Conservation (phyloP, 768 basidiomycete species). For the Collybiopsis confluens region DNA sequence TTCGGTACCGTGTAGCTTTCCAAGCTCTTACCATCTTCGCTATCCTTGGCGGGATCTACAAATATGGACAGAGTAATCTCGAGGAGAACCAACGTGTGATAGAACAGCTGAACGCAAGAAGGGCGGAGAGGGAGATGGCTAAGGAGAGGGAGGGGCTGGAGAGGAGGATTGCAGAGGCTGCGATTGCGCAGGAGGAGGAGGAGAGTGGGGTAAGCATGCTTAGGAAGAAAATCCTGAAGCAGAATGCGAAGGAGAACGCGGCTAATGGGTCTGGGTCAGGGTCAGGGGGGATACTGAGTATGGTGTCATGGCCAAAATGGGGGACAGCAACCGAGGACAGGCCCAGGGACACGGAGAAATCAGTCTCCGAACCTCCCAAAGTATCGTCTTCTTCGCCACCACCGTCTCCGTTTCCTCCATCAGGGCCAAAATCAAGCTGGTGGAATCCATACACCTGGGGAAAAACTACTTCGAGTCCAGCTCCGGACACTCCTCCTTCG, state of each 20-base stretch:
- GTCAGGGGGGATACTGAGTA: background rate
- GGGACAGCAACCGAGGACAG: background rate
- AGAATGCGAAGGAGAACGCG: conserved; percentile 6
- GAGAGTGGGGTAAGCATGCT: conserved; percentile 4
- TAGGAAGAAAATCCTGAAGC: background rate
- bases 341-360: no score
- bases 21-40: conserved; percentile 55
- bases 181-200: conserved; percentile 10
- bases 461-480: background rate
- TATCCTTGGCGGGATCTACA: conserved; percentile 30
- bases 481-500: background rate
- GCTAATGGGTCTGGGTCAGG: background rate
- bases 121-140: conserved; percentile 11
- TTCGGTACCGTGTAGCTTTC: conserved; percentile 53
- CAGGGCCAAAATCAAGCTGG: background rate
- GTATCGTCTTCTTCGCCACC: background rate
- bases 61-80: conserved; percentile 14
- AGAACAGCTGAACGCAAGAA: conserved; percentile 13
- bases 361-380: background rate
- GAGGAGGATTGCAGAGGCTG: conserved; percentile 11
- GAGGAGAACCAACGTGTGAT: conserved; percentile 15
- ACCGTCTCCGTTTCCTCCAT: background rate
- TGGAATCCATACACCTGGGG: conserved; percentile 1
- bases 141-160: conserved; percentile 3
- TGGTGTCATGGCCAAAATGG: background rate